Percentiles rank a stretch among this genome's conserved stretches.
Evolutionary conservation across 345 rosid species (phyloP).

Genomic region (Brassica nigra): DNA sequence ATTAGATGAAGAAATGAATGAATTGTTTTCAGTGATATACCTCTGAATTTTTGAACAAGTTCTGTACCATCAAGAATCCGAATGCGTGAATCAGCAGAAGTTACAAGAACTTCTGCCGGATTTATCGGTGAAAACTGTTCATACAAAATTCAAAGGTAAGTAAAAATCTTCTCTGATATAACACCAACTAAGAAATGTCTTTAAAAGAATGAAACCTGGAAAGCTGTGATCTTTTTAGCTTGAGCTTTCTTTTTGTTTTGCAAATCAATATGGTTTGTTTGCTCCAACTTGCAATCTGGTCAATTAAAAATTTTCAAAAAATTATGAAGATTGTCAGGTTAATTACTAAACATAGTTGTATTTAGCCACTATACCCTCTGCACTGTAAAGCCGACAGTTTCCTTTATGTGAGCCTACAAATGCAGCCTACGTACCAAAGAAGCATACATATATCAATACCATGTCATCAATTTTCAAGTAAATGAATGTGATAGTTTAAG

Average conservation of each 20-base stretch:
- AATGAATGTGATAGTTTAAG: background rate
- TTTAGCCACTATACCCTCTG: slow-evolving; percentile 53
- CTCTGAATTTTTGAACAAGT: slow-evolving; percentile 70
- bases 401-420: slow-evolving; percentile 91
- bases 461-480: background rate
- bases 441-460: slow-evolving; percentile 7
- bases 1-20: background rate
- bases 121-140: slow-evolving; percentile 70
- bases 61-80: slow-evolving; percentile 70
- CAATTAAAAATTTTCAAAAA: slow-evolving; percentile 6
- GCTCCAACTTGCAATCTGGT: slow-evolving; percentile 67
- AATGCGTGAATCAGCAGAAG: slow-evolving; percentile 88
- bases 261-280: slow-evolving; percentile 52
- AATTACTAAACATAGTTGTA: background rate
- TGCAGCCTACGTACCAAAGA: slow-evolving; percentile 56
- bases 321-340: background rate
- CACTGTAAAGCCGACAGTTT: slow-evolving; percentile 62
- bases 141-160: slow-evolving; percentile 17
- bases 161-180: background rate
- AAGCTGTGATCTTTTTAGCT: slow-evolving; percentile 82
- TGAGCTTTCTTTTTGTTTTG: slow-evolving; percentile 64
- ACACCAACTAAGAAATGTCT: background rate
- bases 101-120: slow-evolving; percentile 79
- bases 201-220: slow-evolving; percentile 54
- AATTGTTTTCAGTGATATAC: slow-evolving; percentile 35